phyloP scores from a whole-genome alignment of 768 basidiomycete genomes.

The Cantharellus anzutake region DNA sequence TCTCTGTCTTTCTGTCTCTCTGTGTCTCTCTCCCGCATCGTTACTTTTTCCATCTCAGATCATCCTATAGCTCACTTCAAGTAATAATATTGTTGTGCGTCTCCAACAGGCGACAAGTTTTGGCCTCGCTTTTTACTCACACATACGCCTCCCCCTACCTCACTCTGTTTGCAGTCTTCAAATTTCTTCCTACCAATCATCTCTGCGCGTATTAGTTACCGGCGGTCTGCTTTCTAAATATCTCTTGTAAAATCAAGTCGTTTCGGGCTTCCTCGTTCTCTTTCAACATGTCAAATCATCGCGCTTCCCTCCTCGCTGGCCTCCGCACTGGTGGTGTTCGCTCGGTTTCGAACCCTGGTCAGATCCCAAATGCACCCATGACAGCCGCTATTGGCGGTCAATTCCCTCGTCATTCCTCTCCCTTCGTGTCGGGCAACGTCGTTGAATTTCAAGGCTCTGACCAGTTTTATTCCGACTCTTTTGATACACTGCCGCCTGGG shows the following conservation, averaged over 20 bases:
- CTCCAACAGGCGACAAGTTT: no score
- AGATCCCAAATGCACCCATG: background rate
- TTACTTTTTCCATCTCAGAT: no score
- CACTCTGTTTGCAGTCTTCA: background rate
- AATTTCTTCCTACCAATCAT: background rate
- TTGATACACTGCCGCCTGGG: constrained; percentile 30
- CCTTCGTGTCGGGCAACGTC: constrained; percentile 10
- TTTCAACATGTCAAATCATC: constrained; percentile 13
- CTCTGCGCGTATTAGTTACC: background rate
- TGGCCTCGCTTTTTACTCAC: background rate
- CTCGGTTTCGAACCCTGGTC: constrained; percentile 30
- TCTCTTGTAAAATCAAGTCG: background rate
- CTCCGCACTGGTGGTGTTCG: constrained; percentile 84
- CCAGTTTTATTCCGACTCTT: constrained; percentile 28
- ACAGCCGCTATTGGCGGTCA: constrained; percentile 23
- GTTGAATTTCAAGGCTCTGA: constrained; percentile 14
- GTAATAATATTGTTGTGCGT: no score
- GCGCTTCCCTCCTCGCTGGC: constrained; percentile 72
- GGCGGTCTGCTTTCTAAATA: constrained; percentile 3
- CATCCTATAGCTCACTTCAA: no score
- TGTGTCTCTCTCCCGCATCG: constrained; percentile 9
- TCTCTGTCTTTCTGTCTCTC: constrained; percentile 11
- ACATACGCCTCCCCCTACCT: background rate
- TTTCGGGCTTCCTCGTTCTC: background rate
- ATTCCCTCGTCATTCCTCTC: constrained; percentile 38